Evolutionary conservation across 2,329 filamentous ascomycete species (phyloP).

Genomic region (Penicillium expansum): DNA sequence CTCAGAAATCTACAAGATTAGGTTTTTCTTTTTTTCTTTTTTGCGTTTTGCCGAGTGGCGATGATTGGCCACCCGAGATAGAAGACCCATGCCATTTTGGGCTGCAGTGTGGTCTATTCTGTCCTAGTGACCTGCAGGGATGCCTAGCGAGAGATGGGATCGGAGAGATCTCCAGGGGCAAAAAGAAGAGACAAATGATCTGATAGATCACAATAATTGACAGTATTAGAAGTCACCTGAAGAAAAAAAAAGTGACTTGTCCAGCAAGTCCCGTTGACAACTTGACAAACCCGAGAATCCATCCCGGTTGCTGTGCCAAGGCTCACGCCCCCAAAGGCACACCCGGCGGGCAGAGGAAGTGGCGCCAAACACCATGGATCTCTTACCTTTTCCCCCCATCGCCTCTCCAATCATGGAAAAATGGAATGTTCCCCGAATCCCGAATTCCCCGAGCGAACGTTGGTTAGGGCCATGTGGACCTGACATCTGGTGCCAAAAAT

Average conservation of each 20-base stretch:
- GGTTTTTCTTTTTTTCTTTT: background rate
- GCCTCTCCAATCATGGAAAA: background rate
- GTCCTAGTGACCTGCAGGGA: constrained; percentile 4
- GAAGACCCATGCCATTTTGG: background rate
- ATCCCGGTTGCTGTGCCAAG: background rate
- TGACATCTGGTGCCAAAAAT: background rate
- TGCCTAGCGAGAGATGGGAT: constrained; percentile 2
- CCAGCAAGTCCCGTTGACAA: background rate
- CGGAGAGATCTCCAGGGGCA: constrained; percentile 2
- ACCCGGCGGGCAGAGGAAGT: background rate
- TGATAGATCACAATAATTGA: background rate
- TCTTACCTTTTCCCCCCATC: background rate
- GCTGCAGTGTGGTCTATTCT: background rate
- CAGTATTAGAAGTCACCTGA: background rate
- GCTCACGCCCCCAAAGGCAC: background rate
- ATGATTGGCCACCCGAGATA: background rate
- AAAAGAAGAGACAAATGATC: background rate
- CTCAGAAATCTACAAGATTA: background rate
- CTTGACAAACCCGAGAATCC: background rate
- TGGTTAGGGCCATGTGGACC: constrained; percentile 7
- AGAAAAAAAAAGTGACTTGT: constrained; percentile 1
- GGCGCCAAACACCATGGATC: background rate
- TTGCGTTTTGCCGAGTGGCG: background rate
- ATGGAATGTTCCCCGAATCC: constrained; percentile 2
- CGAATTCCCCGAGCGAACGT: background rate